Evolutionary conservation across 768 basidiomycete species (phyloP).

Genomic region (Leccinellum luteum): DNA sequence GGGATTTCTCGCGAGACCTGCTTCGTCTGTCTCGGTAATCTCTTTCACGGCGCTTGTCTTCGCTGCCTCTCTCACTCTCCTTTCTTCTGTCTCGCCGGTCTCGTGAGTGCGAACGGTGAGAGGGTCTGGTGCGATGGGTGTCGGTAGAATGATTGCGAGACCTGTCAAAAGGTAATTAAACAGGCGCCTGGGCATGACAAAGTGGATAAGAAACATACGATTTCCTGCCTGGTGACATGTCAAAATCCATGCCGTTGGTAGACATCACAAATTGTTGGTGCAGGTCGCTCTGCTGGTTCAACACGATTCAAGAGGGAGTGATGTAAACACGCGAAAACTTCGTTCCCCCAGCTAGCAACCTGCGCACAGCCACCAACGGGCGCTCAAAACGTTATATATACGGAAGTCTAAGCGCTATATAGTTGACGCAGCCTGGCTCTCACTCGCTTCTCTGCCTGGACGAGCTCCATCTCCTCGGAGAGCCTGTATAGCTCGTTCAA

Average conservation of each 20-base stretch:
- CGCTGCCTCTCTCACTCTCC: constrained; percentile 51
- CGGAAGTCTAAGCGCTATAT: constrained; percentile 9
- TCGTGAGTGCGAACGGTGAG: constrained; percentile 69
- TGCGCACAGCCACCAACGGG: constrained; percentile 24
- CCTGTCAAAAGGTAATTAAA: constrained; percentile 32
- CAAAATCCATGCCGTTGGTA: constrained; percentile 59
- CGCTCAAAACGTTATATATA: neutral
- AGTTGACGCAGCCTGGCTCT: constrained; percentile 45
- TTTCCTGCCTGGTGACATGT: constrained; percentile 56
- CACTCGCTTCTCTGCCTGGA: constrained; percentile 59
- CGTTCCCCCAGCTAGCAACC: constrained; percentile 15
- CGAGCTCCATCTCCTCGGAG: constrained; percentile 51
- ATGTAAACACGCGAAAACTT: constrained; percentile 37
- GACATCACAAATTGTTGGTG: constrained; percentile 35
- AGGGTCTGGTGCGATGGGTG: constrained; percentile 68
- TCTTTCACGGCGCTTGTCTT: constrained; percentile 55
- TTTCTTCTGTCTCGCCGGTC: constrained; percentile 48
- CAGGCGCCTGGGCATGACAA: neutral
- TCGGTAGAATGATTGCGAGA: constrained; percentile 77
- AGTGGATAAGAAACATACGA: constrained; percentile 45
- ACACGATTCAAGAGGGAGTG: constrained; percentile 10
- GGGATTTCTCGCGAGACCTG: constrained; percentile 51
- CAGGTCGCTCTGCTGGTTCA: constrained; percentile 7
- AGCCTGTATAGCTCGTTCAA: constrained; percentile 51
- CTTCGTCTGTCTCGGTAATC: constrained; percentile 45